These are phyloP conservation scores for Cerioporus squamosus DNA, from an alignment of 1,284 basidiomycete genomes.

Conservation along the genomic window DNA sequence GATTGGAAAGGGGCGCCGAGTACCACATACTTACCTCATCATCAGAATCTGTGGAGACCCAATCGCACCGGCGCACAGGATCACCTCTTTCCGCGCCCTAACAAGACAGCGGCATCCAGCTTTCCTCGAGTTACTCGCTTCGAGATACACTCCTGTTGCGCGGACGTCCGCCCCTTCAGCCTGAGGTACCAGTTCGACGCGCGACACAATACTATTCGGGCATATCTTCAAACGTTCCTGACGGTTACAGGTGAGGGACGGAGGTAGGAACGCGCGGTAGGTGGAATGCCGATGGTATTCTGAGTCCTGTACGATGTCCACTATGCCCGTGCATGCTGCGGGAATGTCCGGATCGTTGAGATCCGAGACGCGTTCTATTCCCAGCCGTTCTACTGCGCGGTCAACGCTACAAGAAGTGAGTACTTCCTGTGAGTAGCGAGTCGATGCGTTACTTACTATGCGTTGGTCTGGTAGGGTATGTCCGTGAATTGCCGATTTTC, in stretches of 20 bases:
- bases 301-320: constrained; percentile 30
- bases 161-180: neutral
- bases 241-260: constrained; percentile 22
- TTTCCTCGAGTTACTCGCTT: constrained; percentile 3
- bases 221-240: constrained; percentile 32
- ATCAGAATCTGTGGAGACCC: constrained; percentile 38
- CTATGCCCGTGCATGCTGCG: constrained; percentile 24
- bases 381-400: constrained; percentile 21
- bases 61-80: constrained; percentile 38
- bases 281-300: constrained; percentile 29
- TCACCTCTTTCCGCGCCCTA: constrained; percentile 32
- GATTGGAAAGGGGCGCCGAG: neutral
- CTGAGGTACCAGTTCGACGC: constrained; percentile 12
- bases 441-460: neutral
- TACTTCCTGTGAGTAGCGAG: neutral
- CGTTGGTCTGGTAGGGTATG: neutral
- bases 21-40: constrained; percentile 34
- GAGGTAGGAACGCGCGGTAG: constrained; percentile 35
- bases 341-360: constrained; percentile 31
- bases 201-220: constrained; percentile 28
- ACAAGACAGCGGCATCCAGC: constrained; percentile 16
- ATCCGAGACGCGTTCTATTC: constrained; percentile 31
- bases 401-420: constrained; percentile 13
- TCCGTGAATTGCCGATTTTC: constrained; percentile 3
- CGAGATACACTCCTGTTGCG: constrained; percentile 21